A percentile compares a stretch with the other conserved stretches of the same genome.
phyloP scores from a whole-genome alignment of 371 early-diverging fungal genomes.

The Catenaria anguillulae region DNA sequence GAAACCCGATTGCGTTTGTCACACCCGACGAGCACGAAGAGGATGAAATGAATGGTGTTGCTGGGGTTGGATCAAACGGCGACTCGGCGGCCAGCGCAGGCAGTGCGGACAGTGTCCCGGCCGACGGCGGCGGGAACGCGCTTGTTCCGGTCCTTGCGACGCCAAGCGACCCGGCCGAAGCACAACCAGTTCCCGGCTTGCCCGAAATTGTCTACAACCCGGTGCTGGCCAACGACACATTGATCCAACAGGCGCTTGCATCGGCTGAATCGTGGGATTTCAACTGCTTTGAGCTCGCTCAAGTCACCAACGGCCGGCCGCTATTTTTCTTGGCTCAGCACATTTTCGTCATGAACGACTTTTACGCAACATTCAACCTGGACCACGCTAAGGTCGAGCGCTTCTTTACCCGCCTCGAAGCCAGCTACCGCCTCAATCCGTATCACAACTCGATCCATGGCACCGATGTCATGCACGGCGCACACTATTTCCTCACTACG shows the following conservation, averaged over 20 bases:
- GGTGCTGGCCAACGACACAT: neutral
- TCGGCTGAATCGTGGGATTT: slow-evolving; percentile 26
- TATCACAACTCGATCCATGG: slow-evolving; percentile 40
- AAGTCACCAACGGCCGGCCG: slow-evolving; percentile 19
- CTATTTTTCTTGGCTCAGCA: neutral
- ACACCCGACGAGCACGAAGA: neutral
- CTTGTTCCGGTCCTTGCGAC: too few relatives aligned
- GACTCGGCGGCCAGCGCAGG: too few relatives aligned
- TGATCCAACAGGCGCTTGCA: slow-evolving; percentile 9
- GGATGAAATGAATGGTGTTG: too few relatives aligned
- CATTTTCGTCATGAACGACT: slow-evolving; percentile 4
- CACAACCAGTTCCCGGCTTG: neutral
- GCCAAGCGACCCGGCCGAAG: too few relatives aligned
- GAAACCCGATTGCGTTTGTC: neutral
- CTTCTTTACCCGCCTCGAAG: slow-evolving; percentile 5
- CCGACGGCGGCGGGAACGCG: neutral
- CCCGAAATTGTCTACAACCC: slow-evolving; percentile 3
- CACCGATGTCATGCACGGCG: slow-evolving; percentile 26
- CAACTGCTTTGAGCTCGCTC: slow-evolving; percentile 23
- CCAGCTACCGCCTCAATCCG: slow-evolving; percentile 14
- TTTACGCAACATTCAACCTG: neutral
- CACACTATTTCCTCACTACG: slow-evolving; percentile 21
- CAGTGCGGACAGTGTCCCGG: too few relatives aligned
- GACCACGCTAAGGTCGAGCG: neutral
- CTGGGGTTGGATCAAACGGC: neutral